These are phyloP conservation scores for Kwoniella dendrophila DNA, from an alignment of 768 basidiomycete species.

Conservation along the genomic window DNA sequence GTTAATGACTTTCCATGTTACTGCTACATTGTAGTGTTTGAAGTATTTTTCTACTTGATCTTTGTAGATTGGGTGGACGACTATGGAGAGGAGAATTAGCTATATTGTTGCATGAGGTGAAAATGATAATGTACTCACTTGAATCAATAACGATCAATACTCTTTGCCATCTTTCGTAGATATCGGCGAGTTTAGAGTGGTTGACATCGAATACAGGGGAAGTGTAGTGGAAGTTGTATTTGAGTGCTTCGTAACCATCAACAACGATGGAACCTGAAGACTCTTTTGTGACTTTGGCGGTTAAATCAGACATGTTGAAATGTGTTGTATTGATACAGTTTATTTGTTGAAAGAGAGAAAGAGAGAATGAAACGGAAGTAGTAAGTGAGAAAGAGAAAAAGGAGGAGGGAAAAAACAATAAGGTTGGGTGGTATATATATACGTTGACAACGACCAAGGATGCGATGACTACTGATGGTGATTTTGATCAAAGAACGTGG, in stretches of 20 bases:
- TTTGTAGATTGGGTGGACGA: constrained; percentile 51
- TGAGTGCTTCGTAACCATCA: constrained; percentile 52
- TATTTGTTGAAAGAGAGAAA: neutral
- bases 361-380: constrained; percentile 5
- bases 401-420: neutral
- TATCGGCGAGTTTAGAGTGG: constrained; percentile 50
- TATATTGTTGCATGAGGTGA: neutral
- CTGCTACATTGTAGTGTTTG: constrained; percentile 49
- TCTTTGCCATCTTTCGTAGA: constrained; percentile 55
- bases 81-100: constrained; percentile 14
- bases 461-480: too few relatives aligned
- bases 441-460: too few relatives aligned
- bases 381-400: constrained; percentile 1
- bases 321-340: constrained; percentile 1
- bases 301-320: constrained; percentile 52
- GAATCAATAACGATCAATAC: constrained; percentile 56
- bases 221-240: constrained; percentile 55
- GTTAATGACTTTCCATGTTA: constrained; percentile 55
- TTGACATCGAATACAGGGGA: constrained; percentile 53
- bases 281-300: constrained; percentile 48
- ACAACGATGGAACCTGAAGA: constrained; percentile 45
- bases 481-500: constrained; percentile 10
- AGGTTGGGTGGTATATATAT: constrained; percentile 5
- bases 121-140: constrained; percentile 36
- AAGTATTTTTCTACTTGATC: constrained; percentile 54